Base-by-base conservation (phyloP, 352 stramenopile genomes). In the Phytophthora sp. region DNA sequence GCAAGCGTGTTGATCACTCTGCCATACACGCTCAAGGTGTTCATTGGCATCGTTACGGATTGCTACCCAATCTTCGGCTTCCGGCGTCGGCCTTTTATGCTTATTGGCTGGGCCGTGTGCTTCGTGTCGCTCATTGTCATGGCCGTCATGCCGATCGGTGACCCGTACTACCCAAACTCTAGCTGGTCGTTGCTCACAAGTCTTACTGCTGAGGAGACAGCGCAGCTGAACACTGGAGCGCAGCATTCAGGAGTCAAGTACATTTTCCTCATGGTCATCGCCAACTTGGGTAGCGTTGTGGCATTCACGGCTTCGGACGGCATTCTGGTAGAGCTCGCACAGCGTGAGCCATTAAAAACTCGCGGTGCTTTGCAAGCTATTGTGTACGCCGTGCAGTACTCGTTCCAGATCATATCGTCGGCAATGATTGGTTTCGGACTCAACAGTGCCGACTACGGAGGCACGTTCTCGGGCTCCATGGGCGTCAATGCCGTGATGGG, bases 271-370 rank as follows among this genome's bases (percentile, higher is more conserved):
- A 77, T 93, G 62, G 76, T 88, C 11, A 44, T 88, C 26, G 82
- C 84, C 8, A 86, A 84, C 30, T 43, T 87, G 11, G 79, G 81
- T 23, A 89, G 81, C 24, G 77, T 91, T 21, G 74, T 88, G 46
- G 71, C 78, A 5, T 82, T 86, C 63, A 77, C 82, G 1, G 77
- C 75, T 26, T 72, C 68, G 13, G 79, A 91, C 57, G 81, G 79
- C 0, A 57, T 81, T 32, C 61, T 78, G 9, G 76, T 87, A 9
- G 66, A 79, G 13, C 30, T 80, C 4, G 60, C 73, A n/a, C 74
- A 83, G 23, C 56, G 44, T 9, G 74, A 87, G 39, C 49, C 64
- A 5, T 50, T 67, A 8, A 65, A 60, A 15, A 38, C 54, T 5
- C 68, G 74, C 0, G 77, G 77, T 11, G 51, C 54, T 1, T 31